Conservation (phyloP, 2,329 filamentous ascomycete species). For the Grosmannia serpens region DNA sequence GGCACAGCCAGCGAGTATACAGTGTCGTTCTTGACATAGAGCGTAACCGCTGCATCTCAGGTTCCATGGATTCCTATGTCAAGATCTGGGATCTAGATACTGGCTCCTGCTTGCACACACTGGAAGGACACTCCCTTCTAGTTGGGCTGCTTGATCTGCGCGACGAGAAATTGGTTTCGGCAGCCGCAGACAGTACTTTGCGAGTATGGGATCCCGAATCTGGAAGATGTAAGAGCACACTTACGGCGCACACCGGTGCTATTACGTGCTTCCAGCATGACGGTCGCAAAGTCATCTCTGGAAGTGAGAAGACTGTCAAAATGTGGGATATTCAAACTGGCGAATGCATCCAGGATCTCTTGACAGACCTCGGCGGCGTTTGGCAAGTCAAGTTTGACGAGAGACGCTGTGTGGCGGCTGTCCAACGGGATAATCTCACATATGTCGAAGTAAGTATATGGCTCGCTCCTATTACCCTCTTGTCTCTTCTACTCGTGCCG, state of each 20-base stretch:
- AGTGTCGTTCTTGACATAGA: slow-evolving; percentile 89
- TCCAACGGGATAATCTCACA: slow-evolving; percentile 83
- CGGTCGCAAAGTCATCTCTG: slow-evolving; percentile 89
- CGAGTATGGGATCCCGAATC: slow-evolving; percentile 95
- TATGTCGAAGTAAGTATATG: slow-evolving; percentile 76
- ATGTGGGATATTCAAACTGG: slow-evolving; percentile 96
- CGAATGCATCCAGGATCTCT: slow-evolving; percentile 81
- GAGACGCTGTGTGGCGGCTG: slow-evolving; percentile 86
- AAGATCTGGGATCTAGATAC: slow-evolving; percentile 95
- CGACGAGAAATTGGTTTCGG: slow-evolving; percentile 83
- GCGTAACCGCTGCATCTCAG: slow-evolving; percentile 90
- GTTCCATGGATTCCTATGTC: slow-evolving; percentile 95
- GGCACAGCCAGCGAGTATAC: slow-evolving; percentile 89
- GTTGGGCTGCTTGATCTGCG: slow-evolving; percentile 86
- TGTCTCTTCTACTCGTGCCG: slow-evolving; percentile 1
- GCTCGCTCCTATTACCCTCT: slow-evolving; percentile 5
- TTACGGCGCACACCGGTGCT: slow-evolving; percentile 89
- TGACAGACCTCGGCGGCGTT: slow-evolving; percentile 90
- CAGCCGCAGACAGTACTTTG: slow-evolving; percentile 87
- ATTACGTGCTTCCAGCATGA: slow-evolving; percentile 99
- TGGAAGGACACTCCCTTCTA: slow-evolving; percentile 86
- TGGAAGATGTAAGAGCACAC: slow-evolving; percentile 77
- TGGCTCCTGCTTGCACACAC: slow-evolving; percentile 71
- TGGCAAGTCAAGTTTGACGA: slow-evolving; percentile 99
- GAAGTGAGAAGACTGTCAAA: slow-evolving; percentile 89